A percentile compares a stretch with the other conserved stretches of the same genome.
These are phyloP conservation scores for Decorospora gaudefroyi DNA, from an alignment of 2,329 filamentous ascomycete genomes.

Conservation along the genomic window DNA sequence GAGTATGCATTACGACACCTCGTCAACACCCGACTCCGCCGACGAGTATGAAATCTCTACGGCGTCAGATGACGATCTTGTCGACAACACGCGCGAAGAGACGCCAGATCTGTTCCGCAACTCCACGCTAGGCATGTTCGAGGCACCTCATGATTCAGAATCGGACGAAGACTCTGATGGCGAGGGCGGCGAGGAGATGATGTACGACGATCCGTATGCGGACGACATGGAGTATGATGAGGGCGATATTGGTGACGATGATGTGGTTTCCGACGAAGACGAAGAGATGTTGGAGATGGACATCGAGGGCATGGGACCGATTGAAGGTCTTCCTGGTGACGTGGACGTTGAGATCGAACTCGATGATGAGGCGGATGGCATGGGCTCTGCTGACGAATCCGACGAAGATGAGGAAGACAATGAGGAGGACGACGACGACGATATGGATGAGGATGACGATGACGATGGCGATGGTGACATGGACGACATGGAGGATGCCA, in stretches of 20 bases:
- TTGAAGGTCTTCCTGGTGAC: conserved; percentile 67
- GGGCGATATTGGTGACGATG: conserved; percentile 64
- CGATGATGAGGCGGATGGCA: conserved; percentile 65
- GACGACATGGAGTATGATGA: conserved; percentile 94
- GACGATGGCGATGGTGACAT: conserved; percentile 28
- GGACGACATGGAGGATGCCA: conserved; percentile 51
- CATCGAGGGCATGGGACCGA: conserved; percentile 75
- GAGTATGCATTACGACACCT: conserved; percentile 78
- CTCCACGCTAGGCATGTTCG: conserved; percentile 92
- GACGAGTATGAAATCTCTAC: conserved; percentile 92
- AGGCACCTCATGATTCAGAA: conserved; percentile 79
- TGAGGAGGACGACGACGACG: conserved; percentile 55
- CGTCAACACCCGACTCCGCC: conserved; percentile 63
- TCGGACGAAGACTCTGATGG: conserved; percentile 68
- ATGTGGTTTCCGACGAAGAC: conserved; percentile 86
- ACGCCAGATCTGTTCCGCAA: conserved; percentile 97
- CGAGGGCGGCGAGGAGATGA: conserved; percentile 66
- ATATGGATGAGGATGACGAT: conserved; percentile 53
- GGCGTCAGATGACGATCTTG: conserved; percentile 81
- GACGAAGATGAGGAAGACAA: conserved; percentile 62
- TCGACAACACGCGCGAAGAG: conserved; percentile 74
- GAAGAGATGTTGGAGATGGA: conserved; percentile 83
- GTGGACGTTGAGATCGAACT: conserved; percentile 87
- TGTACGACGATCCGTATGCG: conserved; percentile 88
- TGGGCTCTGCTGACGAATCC: conserved; percentile 59